A percentile compares a stretch with the other conserved stretches of the same genome.
Evolutionary conservation across 176 grass and related monocot genomes (phyloP).

Genomic region (Phragmites australis): DNA sequence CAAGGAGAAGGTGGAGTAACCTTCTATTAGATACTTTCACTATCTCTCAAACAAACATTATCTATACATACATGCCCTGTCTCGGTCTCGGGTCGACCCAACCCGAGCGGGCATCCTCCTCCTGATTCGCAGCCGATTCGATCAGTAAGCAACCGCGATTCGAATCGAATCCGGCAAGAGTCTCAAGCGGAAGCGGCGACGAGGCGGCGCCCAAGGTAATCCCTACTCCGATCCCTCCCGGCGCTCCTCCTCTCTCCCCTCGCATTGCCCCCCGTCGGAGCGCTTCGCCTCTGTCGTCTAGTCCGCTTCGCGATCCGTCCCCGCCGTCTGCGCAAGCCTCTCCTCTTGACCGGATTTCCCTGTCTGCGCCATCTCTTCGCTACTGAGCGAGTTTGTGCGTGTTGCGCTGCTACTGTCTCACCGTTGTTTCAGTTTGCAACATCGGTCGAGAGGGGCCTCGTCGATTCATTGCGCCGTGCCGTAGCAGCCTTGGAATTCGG

Average conservation of each 20-base stretch:
- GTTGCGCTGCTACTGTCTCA: neutral
- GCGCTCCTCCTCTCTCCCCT: neutral
- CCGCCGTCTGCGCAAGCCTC: neutral
- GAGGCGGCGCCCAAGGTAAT: conserved; percentile 22
- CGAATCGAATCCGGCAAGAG: neutral
- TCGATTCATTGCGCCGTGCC: neutral
- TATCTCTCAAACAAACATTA: no score
- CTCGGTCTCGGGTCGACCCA: neutral
- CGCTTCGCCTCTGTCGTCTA: neutral
- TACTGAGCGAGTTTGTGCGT: neutral
- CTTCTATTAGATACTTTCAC: no score
- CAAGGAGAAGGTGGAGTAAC: no score
- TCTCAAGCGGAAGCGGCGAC: neutral
- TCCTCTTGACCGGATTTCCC: no score
- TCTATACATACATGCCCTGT: no score
- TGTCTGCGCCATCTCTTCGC: neutral
- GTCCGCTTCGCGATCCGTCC: no score
- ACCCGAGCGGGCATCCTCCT: no score
- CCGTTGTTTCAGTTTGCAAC: neutral
- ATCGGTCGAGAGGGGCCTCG: no score
- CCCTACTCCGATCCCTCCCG: neutral
- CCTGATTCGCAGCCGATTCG: neutral
- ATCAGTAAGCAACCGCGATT: neutral
- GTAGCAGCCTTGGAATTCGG: neutral
- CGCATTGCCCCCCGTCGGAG: neutral